A percentile compares a stretch with the other conserved stretches of the same genome.
Evolutionary conservation across 176 grass and related monocot genomes (phyloP).

Genomic region (Leersia perrieri): DNA sequence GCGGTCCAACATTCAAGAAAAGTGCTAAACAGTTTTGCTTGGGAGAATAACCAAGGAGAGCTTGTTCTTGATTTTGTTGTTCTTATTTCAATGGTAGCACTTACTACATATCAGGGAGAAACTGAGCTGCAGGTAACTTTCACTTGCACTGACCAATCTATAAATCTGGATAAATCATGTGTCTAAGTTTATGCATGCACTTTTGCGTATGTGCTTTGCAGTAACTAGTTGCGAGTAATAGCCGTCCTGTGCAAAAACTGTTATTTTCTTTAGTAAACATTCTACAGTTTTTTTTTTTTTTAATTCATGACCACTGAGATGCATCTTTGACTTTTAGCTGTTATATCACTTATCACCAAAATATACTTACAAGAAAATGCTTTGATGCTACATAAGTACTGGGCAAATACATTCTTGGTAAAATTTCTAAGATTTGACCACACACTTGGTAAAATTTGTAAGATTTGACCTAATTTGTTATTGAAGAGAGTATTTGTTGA

Average conservation of each 20-base stretch:
- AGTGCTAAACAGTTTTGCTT: slow-evolving; percentile 80
- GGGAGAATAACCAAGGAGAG: slow-evolving; percentile 89
- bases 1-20: slow-evolving; percentile 66
- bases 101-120: slow-evolving; percentile 89
- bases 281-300: slow-evolving; percentile 11
- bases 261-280: neutral
- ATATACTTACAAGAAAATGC: neutral
- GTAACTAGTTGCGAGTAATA: neutral
- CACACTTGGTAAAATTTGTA: neutral
- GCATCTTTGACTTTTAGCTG: slow-evolving; percentile 9
- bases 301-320: slow-evolving; percentile 5
- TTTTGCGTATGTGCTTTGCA: slow-evolving; percentile 16
- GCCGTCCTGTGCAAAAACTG: neutral
- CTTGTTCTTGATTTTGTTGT: slow-evolving; percentile 86
- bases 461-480: neutral
- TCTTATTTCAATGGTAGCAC: slow-evolving; percentile 66
- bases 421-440: neutral
- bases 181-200: neutral
- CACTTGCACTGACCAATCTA: slow-evolving; percentile 1
- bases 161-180: slow-evolving; percentile 14
- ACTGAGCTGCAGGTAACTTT: slow-evolving; percentile 82
- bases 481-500: slow-evolving; percentile 11
- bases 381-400: neutral
- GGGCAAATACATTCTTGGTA: neutral
- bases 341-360: neutral